Evolutionary conservation across 768 basidiomycete genomes (phyloP).

Genomic region (Postia placenta): DNA sequence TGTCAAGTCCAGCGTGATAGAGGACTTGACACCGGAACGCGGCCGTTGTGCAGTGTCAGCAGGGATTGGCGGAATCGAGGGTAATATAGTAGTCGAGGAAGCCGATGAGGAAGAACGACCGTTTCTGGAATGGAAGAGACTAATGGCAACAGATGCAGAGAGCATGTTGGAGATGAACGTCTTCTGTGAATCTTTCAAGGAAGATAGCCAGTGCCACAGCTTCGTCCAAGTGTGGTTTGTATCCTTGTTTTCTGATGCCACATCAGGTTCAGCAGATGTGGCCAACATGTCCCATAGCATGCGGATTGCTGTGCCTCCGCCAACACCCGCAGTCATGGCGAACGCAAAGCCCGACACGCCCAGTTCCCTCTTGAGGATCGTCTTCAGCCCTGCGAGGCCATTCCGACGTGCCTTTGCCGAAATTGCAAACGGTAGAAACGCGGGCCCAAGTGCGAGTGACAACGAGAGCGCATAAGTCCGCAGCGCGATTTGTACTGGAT

Average conservation of each 20-base stretch:
- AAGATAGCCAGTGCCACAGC: constrained; percentile 15
- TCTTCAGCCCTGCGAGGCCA: constrained; percentile 20
- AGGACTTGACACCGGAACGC: constrained; percentile 19
- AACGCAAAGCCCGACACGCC: constrained; percentile 62
- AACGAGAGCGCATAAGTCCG: constrained; percentile 65
- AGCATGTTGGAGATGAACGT: constrained; percentile 54
- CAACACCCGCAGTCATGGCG: constrained; percentile 57
- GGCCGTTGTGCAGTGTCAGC: constrained; percentile 12
- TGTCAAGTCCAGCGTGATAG: constrained; percentile 64
- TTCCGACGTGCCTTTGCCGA: constrained; percentile 22
- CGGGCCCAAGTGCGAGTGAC: constrained; percentile 62
- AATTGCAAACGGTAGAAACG: constrained; percentile 47
- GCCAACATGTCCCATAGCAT: constrained; percentile 33
- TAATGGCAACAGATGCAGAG: constrained; percentile 50
- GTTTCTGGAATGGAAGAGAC: constrained; percentile 50
- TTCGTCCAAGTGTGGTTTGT: neutral
- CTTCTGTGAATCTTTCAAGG: constrained; percentile 36
- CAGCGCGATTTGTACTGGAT: constrained; percentile 52
- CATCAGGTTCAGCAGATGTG: constrained; percentile 11
- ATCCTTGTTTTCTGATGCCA: too few relatives aligned
- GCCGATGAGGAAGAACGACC: constrained; percentile 10
- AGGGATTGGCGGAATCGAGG: constrained; percentile 13
- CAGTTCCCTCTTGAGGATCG: constrained; percentile 50
- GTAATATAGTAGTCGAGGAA: constrained; percentile 24
- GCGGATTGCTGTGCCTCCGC: constrained; percentile 54